These are phyloP conservation scores for Clarireedia sp. DNA, from an alignment of 2,329 filamentous ascomycete species.

Conservation along the genomic window DNA sequence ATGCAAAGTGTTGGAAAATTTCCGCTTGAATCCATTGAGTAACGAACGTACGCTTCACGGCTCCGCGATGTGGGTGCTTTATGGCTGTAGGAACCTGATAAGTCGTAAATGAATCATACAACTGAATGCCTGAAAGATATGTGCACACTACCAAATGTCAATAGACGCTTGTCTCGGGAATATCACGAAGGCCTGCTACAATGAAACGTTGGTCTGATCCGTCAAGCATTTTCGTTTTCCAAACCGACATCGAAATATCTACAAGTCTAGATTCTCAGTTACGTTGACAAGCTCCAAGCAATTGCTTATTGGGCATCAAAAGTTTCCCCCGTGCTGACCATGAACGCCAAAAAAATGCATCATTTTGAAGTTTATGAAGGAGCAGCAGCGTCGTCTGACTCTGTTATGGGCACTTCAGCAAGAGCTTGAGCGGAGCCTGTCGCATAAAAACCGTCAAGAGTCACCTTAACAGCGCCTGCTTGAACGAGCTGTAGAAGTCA, in stretches of 20 bases:
- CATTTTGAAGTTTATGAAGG: conserved; percentile 10
- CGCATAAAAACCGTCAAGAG: conserved; percentile 74
- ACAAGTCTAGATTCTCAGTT: neutral
- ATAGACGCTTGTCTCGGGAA: neutral
- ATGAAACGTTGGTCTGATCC: neutral
- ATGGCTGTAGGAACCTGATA: no score
- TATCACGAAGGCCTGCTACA: neutral
- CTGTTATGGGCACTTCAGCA: conserved; percentile 24
- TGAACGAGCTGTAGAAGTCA: conserved; percentile 62
- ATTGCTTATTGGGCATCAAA: conserved; percentile 6
- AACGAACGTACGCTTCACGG: no score
- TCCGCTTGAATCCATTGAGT: no score
- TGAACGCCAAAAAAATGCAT: conserved; percentile 17
- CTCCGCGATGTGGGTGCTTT: no score
- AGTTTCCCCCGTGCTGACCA: neutral
- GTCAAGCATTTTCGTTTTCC: neutral
- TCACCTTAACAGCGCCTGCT: conserved; percentile 85
- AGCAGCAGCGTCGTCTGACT: conserved; percentile 22
- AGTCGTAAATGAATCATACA: no score
- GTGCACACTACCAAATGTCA: neutral
- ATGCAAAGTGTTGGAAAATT: no score
- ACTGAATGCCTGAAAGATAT: no score
- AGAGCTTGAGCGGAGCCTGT: conserved; percentile 19
- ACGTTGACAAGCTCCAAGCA: neutral
- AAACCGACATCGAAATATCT: neutral